phyloP scores from a whole-genome alignment of 2,329 filamentous ascomycete species.

The Hortaea sp. region DNA sequence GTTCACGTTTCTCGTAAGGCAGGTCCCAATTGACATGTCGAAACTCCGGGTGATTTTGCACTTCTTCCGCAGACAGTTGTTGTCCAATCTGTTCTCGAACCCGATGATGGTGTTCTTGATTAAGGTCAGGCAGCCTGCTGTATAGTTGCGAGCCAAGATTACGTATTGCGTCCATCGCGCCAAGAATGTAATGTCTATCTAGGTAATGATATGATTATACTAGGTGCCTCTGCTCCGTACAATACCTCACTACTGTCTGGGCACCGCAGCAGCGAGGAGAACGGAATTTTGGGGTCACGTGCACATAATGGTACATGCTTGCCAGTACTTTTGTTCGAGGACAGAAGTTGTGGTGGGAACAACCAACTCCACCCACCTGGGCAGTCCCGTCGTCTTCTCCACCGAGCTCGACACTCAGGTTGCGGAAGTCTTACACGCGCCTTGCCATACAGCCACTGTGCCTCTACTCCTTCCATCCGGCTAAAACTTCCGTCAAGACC shows the following conservation, averaged over 20 bases:
- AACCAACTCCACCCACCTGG: not conserved
- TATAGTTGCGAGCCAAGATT: not conserved
- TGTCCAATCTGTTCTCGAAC: constrained; percentile 7
- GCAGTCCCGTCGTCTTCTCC: no score
- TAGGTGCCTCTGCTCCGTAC: not conserved
- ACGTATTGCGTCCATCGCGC: not conserved
- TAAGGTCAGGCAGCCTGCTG: constrained; percentile 3
- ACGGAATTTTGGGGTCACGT: not conserved
- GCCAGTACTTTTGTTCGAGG: not conserved
- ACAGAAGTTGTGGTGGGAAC: not conserved
- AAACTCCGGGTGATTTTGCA: constrained; percentile 56
- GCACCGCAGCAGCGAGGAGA: not conserved
- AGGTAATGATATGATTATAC: not conserved
- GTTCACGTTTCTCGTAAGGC: constrained; percentile 53
- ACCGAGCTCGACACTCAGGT: no score
- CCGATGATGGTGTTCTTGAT: constrained; percentile 9
- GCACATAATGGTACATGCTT: not conserved
- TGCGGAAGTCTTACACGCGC: no score
- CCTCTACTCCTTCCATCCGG: no score
- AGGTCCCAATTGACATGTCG: constrained; percentile 59
- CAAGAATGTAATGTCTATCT: not conserved
- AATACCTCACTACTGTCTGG: no score
- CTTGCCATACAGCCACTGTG: no score
- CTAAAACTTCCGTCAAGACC: no score
- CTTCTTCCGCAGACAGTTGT: constrained; percentile 44